Evolutionary conservation across 129 eudicot genomes (phyloP).

Genomic region (Mikania micrantha): DNA sequence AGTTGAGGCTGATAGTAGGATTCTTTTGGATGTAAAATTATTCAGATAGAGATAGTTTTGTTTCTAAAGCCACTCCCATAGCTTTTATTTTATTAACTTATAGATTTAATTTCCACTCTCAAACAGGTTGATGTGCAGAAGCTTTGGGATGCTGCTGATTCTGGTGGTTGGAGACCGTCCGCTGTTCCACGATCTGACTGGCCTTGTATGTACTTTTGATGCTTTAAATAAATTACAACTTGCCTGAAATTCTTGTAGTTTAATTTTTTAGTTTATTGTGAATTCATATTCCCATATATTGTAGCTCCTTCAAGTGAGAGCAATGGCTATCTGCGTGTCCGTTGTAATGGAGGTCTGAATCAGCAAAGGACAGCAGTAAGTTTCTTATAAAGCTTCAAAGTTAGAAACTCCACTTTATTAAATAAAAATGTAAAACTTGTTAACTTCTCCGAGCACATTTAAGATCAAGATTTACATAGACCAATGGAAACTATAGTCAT

Average conservation of each 20-base stretch:
- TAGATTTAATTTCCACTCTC: slow-evolving; percentile 9
- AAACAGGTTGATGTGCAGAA: slow-evolving; percentile 53
- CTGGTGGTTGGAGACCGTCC: slow-evolving; percentile 90
- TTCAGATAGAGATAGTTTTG: not conserved
- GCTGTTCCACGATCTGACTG: slow-evolving; percentile 84
- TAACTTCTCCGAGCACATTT: not conserved
- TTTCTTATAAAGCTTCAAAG: slow-evolving; percentile 11
- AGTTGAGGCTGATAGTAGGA: not conserved
- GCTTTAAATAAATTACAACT: not conserved
- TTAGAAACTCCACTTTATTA: not conserved
- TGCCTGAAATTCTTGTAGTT: slow-evolving; percentile 8
- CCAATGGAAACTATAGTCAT: slow-evolving; percentile 2
- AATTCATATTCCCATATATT: not conserved
- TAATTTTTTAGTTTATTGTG: not conserved
- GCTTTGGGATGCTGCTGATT: slow-evolving; percentile 79
- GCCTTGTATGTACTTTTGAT: slow-evolving; percentile 56
- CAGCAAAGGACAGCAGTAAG: slow-evolving; percentile 93
- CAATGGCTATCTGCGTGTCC: slow-evolving; percentile 90
- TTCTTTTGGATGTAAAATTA: not conserved
- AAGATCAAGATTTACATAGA: slow-evolving; percentile 3
- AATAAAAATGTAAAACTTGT: not conserved
- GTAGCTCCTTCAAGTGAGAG: slow-evolving; percentile 83
- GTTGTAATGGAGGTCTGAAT: slow-evolving; percentile 95
- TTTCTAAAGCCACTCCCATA: not conserved
- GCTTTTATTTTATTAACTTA: not conserved